Evolutionary conservation across 129 eudicot species (phyloP).

Genomic region (sunflower (Helianthus annuus)): DNA sequence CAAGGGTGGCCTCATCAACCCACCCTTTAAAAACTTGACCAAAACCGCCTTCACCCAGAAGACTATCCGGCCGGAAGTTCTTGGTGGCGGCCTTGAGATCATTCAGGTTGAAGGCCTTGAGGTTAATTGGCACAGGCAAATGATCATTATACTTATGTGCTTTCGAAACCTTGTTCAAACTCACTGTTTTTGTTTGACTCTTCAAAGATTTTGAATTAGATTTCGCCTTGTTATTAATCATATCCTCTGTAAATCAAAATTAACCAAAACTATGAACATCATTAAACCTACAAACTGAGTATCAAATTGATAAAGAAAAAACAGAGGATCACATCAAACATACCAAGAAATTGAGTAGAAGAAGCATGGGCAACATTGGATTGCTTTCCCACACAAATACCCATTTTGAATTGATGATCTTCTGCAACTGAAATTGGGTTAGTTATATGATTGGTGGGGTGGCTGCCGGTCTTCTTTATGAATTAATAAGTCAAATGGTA

Average conservation of each 20-base stretch:
- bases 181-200: conserved; percentile 37
- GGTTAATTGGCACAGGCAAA: conserved; percentile 34
- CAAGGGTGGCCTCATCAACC: conserved; percentile 58
- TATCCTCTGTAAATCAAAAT: conserved; percentile 35
- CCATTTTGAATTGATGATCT: conserved; percentile 42
- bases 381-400: conserved; percentile 61
- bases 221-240: conserved; percentile 28
- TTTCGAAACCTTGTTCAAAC: conserved; percentile 35
- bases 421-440: conserved; percentile 10
- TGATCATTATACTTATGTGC: conserved; percentile 31
- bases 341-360: conserved; percentile 67
- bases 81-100: conserved; percentile 58
- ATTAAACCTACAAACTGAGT: neutral
- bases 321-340: neutral
- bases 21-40: conserved; percentile 71
- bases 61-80: conserved; percentile 64
- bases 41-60: conserved; percentile 73
- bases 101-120: conserved; percentile 55
- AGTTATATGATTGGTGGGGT: no score
- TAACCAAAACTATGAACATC: conserved; percentile 2
- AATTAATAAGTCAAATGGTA: conserved; percentile 31
- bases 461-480: no score
- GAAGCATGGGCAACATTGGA: conserved; percentile 82
- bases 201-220: conserved; percentile 22
- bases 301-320: neutral